These are phyloP conservation scores for Apiotrichum gamsii DNA, from an alignment of 1,284 basidiomycete species.

Conservation along the genomic window DNA sequence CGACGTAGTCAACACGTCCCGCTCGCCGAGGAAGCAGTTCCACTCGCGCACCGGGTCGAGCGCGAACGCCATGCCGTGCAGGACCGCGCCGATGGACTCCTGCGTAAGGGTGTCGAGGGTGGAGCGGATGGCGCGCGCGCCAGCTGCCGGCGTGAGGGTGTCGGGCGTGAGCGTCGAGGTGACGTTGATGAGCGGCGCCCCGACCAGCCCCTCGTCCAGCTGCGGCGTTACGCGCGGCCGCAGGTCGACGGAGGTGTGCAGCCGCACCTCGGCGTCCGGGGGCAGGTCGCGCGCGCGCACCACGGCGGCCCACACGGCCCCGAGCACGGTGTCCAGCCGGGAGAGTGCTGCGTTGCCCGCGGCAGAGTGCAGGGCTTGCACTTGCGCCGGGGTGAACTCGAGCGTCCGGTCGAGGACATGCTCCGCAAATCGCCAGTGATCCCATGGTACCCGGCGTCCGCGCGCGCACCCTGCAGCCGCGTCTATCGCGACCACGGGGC, in stretches of 20 bases:
- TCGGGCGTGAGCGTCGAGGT: conserved; percentile 20
- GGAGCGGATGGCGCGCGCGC: conserved; percentile 40
- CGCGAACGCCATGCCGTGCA: conserved; percentile 48
- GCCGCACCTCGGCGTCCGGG: conserved; percentile 24
- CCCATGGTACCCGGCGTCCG: conserved; percentile 46
- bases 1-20: conserved; percentile 47
- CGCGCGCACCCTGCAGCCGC: conserved; percentile 9
- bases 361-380: conserved; percentile 20
- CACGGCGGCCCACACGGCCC: conserved; percentile 48
- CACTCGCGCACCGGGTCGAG: conserved; percentile 42
- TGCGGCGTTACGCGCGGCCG: conserved; percentile 34
- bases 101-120: conserved; percentile 33
- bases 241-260: conserved; percentile 41
- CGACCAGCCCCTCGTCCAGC: conserved; percentile 40
- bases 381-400: conserved; percentile 42
- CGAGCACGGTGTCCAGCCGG: conserved; percentile 49
- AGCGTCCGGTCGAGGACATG: conserved; percentile 46
- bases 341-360: conserved; percentile 35
- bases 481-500: conserved; percentile 21
- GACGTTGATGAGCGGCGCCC: conserved; percentile 47
- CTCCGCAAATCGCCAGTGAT: conserved; percentile 44
- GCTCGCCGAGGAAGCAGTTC: conserved; percentile 48
- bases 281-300: conserved; percentile 42
- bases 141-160: conserved; percentile 5
- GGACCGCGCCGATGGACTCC: conserved; percentile 37